phyloP scores from a whole-genome alignment of 202 grass and related monocot species.

The Dendrocalamus latiflorus region DNA sequence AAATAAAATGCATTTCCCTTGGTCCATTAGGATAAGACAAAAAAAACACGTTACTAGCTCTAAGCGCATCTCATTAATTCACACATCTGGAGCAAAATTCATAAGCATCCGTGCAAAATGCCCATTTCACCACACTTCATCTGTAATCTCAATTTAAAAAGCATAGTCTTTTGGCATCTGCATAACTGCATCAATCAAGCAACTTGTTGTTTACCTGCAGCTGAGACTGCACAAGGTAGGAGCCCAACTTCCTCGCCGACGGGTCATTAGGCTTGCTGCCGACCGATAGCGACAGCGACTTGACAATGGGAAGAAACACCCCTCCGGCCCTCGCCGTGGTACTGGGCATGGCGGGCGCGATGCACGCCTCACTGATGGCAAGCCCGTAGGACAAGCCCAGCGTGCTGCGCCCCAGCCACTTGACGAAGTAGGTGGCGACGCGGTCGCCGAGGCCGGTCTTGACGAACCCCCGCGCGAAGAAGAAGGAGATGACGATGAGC shows the following conservation, averaged over 20 bases:
- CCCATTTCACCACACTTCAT: neutral
- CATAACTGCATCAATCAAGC: neutral
- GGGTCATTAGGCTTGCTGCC: slow-evolving; percentile 75
- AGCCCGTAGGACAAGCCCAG: slow-evolving; percentile 83
- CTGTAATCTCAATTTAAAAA: neutral
- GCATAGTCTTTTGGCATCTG: neutral
- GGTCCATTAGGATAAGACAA: neutral
- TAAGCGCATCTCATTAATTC: neutral
- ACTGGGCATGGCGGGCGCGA: slow-evolving; percentile 89
- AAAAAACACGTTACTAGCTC: neutral
- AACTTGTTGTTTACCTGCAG: slow-evolving; percentile 56
- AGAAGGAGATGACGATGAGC: slow-evolving; percentile 97
- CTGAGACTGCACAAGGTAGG: slow-evolving; percentile 81
- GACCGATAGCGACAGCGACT: slow-evolving; percentile 61
- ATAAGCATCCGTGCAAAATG: neutral
- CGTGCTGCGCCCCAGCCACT: slow-evolving; percentile 75
- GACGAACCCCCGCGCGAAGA: slow-evolving; percentile 91
- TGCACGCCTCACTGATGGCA: slow-evolving; percentile 72
- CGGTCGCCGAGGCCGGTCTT: slow-evolving; percentile 88
- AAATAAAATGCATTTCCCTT: neutral
- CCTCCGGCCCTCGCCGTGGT: slow-evolving; percentile 84
- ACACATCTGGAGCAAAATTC: neutral
- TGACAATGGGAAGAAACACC: slow-evolving; percentile 83
- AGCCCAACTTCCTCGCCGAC: slow-evolving; percentile 72
- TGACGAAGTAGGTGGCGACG: slow-evolving; percentile 85